Evolutionary conservation across 495 filamentous ascomycete genomes (phyloP).

Genomic region (Tuber aestivum): DNA sequence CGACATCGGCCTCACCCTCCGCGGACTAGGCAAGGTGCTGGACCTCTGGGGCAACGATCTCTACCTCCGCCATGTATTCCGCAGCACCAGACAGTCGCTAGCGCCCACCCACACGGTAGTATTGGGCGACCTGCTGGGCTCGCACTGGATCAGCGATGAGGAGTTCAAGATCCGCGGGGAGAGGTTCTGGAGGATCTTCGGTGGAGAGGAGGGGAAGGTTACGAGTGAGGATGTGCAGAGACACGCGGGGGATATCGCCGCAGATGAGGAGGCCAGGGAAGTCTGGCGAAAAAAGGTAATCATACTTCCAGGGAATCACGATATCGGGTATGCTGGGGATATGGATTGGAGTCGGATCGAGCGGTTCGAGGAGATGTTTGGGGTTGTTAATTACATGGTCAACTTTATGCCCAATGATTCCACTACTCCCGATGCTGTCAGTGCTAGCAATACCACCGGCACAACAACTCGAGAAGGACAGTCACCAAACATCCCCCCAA

Average conservation of each 20-base stretch:
- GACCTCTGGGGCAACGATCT: constrained; percentile 91
- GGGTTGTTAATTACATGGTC: constrained; percentile 79
- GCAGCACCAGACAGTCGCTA: constrained; percentile 65
- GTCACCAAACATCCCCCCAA: constrained; percentile 45
- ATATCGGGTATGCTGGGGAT: constrained; percentile 93
- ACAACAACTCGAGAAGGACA: constrained; percentile 26
- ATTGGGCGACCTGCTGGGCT: constrained; percentile 87
- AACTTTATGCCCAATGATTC: constrained; percentile 58
- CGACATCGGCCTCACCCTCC: constrained; percentile 24
- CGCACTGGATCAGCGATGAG: constrained; percentile 82
- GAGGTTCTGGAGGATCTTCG: constrained; percentile 81
- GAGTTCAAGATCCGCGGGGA: constrained; percentile 68
- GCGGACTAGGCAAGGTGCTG: constrained; percentile 60
- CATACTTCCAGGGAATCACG: constrained; percentile 89
- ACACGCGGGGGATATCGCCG: constrained; percentile 52
- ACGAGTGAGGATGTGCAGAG: constrained; percentile 46
- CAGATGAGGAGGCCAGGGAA: constrained; percentile 45
- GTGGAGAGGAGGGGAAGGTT: constrained; percentile 53
- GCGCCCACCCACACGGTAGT: constrained; percentile 81
- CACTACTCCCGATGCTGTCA: constrained; percentile 28
- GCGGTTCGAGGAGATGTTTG: constrained; percentile 77
- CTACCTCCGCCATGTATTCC: constrained; percentile 89
- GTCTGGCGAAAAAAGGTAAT: constrained; percentile 71
- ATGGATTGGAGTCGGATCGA: constrained; percentile 62
- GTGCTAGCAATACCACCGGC: background rate